Evolutionary conservation across 257 asterid genomes (phyloP), one percentile per base, ranked within the genome.

Genomic region (Solanum neorickii): DNA sequence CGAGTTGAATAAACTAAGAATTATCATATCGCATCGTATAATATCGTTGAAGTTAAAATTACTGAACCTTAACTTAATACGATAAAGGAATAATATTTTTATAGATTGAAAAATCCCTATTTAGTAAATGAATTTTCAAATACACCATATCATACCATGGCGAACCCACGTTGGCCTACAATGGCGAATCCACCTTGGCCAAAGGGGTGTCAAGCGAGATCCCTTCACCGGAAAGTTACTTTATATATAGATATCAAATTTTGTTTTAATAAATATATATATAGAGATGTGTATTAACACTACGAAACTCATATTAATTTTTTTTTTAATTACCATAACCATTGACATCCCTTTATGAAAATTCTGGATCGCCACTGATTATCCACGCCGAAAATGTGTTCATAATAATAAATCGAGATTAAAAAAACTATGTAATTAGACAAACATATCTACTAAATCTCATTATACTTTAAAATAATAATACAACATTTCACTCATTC

Each of bases 1-100:
- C 9, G 0, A 65, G 16, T 65, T 2, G 4, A n/a, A n/a, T 33
- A 65, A 65, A 65, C 0, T 65, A 65, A 5, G 0, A 65, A 65
- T 65, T 25, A 12, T 25, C 0, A 0, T 25, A 65, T 2, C 9
- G 2, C 15, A 12, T 1, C 0, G 1, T 0, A 65, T 21, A 65
- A 65, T 5, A 0, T 0, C 18, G 0, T 65, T 0, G 0, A 65
- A 12, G 1, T 65, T 65, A 65, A n/a, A 65, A 65, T 0, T 65
- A 65, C 0, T 4, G 0, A 65, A 25, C 2, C 5, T 25, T 65
- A 0, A 65, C 25, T 65, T 65, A 16, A 65, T 65, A 65, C 0
- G 0, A 0, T 25, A n/a, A 7, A 11, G 33, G 0, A n/a, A 25
- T 65, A 25, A 25, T 65, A 65, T 25, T 65, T 65, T 65, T 65